Evolutionary conservation across 768 basidiomycete species (phyloP), one percentile per base, ranked within the genome.

Genomic region (Leucocoprinus birnbaumii): DNA sequence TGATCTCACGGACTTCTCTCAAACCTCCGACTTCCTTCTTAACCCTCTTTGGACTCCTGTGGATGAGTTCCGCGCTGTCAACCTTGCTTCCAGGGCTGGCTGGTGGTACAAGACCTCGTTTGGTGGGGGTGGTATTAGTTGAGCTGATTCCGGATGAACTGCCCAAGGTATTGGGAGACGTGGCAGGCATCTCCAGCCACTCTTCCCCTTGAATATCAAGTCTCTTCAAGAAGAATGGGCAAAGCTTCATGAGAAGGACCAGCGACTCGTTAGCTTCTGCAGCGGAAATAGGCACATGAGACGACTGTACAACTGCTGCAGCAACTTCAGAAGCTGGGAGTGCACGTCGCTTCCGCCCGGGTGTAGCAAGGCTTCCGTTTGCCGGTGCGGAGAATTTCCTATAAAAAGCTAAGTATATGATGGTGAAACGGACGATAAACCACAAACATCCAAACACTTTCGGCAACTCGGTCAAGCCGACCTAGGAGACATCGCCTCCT

Each of bases 361-460:
- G 75, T 16, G 85, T 78, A 14, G 38, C 13, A 3, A 82, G 78
- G 1, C 80, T 68, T 6, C 79, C 77, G 0, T 70, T 55, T 5
- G 71, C 66, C 2, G 88, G 82, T 18, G 79, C 81, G 2, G 89
- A 86, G 70, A 93, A 93, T 38, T 90, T 69, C 87, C 89, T 89
- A 42, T 58, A 37, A 18, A 18, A 43, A 52, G 19, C 43, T 61
- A 38, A 46, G 49, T 37, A 52, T 41, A 27, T 11, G 47, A 38
- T 47, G 22, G 10, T 42, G 3, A 22, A 48, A 35, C 45, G 31
- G 34, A 18, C 24, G 53, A 16, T 57, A 59, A 56, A 48, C 34
- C 46, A 71, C 85, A 67, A 58, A 89, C 91, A 92, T 91, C 89
- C 91, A 93, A 16, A 87, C 80, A 59, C 90, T 88, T 64, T 94